Conservation (phyloP, 352 stramenopile species). For the Phytopythium cucurbitacearum region DNA sequence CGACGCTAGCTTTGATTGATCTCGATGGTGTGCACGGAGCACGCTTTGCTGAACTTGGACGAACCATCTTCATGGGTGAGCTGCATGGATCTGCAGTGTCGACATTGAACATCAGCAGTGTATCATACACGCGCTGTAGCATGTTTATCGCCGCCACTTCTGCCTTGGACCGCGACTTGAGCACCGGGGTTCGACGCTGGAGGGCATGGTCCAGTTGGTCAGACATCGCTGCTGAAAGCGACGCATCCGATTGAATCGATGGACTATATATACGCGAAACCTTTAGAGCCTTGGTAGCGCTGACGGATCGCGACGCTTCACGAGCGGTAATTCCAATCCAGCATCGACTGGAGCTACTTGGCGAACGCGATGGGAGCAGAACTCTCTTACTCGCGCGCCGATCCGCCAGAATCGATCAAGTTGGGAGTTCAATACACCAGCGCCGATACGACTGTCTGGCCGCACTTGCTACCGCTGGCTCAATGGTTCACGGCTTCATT, state of each 20-base stretch:
- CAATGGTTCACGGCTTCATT: slow-evolving; percentile 66
- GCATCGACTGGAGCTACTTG: neutral
- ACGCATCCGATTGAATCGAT: too few relatives aligned
- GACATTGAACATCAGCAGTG: neutral
- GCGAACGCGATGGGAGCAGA: slow-evolving; percentile 27
- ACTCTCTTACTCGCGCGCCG: slow-evolving; percentile 18
- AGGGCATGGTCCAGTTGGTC: slow-evolving; percentile 7
- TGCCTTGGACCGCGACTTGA: slow-evolving; percentile 2
- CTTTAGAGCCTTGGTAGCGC: too few relatives aligned
- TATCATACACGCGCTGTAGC: neutral
- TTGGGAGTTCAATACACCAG: slow-evolving; percentile 46
- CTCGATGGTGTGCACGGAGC: too few relatives aligned
- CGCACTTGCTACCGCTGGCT: slow-evolving; percentile 47
- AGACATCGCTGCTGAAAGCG: neutral
- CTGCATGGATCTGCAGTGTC: too few relatives aligned
- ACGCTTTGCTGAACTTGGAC: too few relatives aligned
- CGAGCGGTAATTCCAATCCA: neutral
- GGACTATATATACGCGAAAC: too few relatives aligned
- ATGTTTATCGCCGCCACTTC: slow-evolving; percentile 5
- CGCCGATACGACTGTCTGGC: slow-evolving; percentile 52
- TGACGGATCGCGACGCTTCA: slow-evolving; percentile 10
- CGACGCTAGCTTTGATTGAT: too few relatives aligned
- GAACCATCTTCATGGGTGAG: too few relatives aligned
- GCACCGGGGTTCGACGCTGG: neutral
- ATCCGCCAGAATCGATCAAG: slow-evolving; percentile 16